Evolutionary conservation across 2,329 filamentous ascomycete species (phyloP).

Genomic region (Hypoxylon sp.): DNA sequence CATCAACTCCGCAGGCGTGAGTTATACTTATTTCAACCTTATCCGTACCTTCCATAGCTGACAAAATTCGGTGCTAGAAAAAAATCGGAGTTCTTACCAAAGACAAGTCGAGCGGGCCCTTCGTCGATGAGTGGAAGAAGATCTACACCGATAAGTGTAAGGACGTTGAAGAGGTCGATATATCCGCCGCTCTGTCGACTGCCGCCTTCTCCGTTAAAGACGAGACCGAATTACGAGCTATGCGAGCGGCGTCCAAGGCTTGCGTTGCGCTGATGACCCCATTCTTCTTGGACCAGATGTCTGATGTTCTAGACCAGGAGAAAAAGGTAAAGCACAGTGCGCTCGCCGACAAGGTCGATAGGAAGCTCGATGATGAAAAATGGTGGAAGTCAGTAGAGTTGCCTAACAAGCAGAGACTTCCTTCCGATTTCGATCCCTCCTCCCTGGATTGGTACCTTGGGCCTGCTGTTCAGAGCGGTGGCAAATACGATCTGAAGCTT

Average conservation of each 20-base stretch:
- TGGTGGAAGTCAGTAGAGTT: constrained; percentile 89
- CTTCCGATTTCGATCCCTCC: constrained; percentile 85
- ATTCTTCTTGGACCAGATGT: constrained; percentile 99
- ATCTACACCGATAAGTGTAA: constrained; percentile 82
- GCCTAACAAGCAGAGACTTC: constrained; percentile 80
- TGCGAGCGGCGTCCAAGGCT: constrained; percentile 93
- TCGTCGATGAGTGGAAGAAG: constrained; percentile 97
- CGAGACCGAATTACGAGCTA: constrained; percentile 91
- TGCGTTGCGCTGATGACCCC: constrained; percentile 95
- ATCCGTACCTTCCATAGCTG: constrained; percentile 33
- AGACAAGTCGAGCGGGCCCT: constrained; percentile 87
- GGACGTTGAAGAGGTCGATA: constrained; percentile 90
- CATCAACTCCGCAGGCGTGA: constrained; percentile 89
- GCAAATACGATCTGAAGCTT: constrained; percentile 92
- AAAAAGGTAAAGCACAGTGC: constrained; percentile 95
- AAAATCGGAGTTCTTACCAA: constrained; percentile 91
- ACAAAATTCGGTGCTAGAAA: constrained; percentile 67
- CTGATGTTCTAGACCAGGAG: constrained; percentile 92
- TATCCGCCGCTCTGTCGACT: constrained; percentile 83
- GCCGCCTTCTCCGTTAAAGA: constrained; percentile 94
- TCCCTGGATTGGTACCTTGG: constrained; percentile 96
- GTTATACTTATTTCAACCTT: constrained; percentile 55
- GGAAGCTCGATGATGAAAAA: constrained; percentile 92
- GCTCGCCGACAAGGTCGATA: constrained; percentile 88
- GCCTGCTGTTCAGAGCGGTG: constrained; percentile 93